phyloP scores from a whole-genome alignment of 139 green algal species.

The Chlamydomonas urium region DNA sequence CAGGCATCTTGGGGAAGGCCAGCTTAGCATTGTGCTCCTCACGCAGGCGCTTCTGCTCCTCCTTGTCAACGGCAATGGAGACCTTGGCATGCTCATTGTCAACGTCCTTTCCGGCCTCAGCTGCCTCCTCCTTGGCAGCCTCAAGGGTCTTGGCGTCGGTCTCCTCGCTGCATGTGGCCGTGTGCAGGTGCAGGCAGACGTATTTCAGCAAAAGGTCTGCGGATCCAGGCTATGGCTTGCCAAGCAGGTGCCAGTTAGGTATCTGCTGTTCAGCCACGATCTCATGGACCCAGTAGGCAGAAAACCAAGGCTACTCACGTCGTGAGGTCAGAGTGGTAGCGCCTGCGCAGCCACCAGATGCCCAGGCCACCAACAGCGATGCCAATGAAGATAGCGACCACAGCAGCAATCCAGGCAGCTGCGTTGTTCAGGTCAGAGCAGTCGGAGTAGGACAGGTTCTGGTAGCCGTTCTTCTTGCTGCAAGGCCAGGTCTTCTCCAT shows the following conservation, averaged over 20 bases:
- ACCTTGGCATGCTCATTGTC: conserved; percentile 13
- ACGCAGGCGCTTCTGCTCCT: not conserved
- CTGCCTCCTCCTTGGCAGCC: not conserved
- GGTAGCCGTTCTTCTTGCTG: not conserved
- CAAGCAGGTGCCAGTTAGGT: not conserved
- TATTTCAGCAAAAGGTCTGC: not conserved
- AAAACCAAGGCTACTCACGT: not conserved
- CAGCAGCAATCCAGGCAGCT: conserved; percentile 16
- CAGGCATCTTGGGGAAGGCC: too few relatives aligned
- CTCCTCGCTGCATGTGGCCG: not conserved
- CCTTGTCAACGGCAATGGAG: not conserved
- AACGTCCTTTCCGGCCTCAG: conserved; percentile 3
- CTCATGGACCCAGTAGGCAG: not conserved
- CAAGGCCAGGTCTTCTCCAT: conserved; percentile 9
- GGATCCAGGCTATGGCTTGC: not conserved
- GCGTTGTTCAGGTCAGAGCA: conserved; percentile 14
- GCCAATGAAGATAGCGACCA: not conserved
- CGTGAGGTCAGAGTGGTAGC: not conserved
- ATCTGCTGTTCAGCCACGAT: too few relatives aligned
- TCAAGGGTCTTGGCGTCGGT: not conserved
- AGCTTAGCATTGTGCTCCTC: too few relatives aligned
- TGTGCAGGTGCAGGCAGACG: not conserved
- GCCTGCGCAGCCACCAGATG: not conserved
- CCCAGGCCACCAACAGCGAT: not conserved
- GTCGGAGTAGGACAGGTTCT: conserved; percentile 5